phyloP scores from a whole-genome alignment of 1,284 basidiomycete species.

The Vanrija pseudolonga region DNA sequence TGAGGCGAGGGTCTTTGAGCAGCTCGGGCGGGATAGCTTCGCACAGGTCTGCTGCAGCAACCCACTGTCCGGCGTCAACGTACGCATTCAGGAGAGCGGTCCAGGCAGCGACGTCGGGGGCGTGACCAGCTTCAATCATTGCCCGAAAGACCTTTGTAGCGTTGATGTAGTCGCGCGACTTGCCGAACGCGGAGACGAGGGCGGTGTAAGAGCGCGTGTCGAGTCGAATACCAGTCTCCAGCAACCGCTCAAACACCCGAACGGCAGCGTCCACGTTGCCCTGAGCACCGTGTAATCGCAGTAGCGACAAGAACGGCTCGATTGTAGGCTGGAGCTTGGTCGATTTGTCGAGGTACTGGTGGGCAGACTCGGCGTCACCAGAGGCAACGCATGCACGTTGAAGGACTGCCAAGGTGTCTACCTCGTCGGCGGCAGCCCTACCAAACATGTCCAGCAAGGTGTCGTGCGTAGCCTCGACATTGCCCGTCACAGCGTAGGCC shows the following conservation, averaged over 20 bases:
- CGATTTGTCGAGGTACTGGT: constrained; percentile 13
- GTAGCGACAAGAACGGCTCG: constrained; percentile 53
- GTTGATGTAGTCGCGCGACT: constrained; percentile 61
- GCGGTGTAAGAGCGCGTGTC: constrained; percentile 61
- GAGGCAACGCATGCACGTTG: constrained; percentile 21
- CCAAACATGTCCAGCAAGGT: constrained; percentile 2
- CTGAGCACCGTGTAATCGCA: constrained; percentile 60
- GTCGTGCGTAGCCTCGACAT: not conserved
- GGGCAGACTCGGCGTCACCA: constrained; percentile 14
- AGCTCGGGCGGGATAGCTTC: constrained; percentile 43
- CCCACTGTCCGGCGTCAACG: constrained; percentile 71
- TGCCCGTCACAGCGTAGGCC: constrained; percentile 3
- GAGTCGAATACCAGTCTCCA: constrained; percentile 54
- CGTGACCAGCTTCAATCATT: constrained; percentile 52
- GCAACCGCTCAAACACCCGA: constrained; percentile 63
- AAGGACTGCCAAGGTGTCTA: constrained; percentile 15
- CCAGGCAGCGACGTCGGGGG: constrained; percentile 63
- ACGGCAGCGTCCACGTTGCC: constrained; percentile 60
- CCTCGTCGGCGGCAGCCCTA: not conserved
- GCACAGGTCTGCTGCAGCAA: constrained; percentile 26
- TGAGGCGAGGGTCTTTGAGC: constrained; percentile 52
- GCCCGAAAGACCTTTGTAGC: constrained; percentile 65
- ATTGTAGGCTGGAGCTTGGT: constrained; percentile 9
- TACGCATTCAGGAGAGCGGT: constrained; percentile 77
- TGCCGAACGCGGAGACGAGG: constrained; percentile 66